Evolutionary conservation across 495 filamentous ascomycete genomes (phyloP).

Genomic region (Neurospora sublineolata): DNA sequence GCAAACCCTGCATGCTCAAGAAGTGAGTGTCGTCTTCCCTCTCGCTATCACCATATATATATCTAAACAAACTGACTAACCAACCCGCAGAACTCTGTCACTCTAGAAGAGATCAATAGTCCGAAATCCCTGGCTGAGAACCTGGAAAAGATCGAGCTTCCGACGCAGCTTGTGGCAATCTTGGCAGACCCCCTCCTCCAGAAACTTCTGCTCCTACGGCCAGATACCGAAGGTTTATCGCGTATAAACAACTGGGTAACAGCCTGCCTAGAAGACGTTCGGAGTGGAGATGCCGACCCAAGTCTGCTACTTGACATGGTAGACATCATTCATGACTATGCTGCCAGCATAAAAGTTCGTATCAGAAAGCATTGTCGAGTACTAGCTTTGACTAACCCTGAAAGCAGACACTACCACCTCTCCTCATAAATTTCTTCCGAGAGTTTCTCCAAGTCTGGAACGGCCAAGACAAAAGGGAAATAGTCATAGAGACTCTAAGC

Average conservation of each 20-base stretch:
- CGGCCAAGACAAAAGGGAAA: conserved; percentile 45
- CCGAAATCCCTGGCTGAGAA: conserved; percentile 62
- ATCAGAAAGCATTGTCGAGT: neutral
- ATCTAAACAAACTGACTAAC: neutral
- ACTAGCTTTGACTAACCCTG: neutral
- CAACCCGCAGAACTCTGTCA: conserved; percentile 42
- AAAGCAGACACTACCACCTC: conserved; percentile 46
- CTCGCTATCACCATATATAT: neutral
- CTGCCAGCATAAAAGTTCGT: conserved; percentile 51
- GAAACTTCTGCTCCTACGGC: conserved; percentile 56
- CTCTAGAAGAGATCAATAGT: conserved; percentile 69
- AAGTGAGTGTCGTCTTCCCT: conserved; percentile 32
- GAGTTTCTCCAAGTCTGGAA: conserved; percentile 57
- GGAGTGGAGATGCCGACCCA: conserved; percentile 38
- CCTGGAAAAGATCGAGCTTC: conserved; percentile 68
- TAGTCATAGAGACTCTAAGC: conserved; percentile 53
- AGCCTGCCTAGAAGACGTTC: conserved; percentile 48
- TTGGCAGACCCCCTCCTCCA: conserved; percentile 68
- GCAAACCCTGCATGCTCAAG: conserved; percentile 59
- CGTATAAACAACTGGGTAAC: conserved; percentile 58
- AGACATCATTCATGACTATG: conserved; percentile 47
- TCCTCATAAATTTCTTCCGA: conserved; percentile 51
- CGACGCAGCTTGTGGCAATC: conserved; percentile 68
- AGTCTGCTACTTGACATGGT: conserved; percentile 44
- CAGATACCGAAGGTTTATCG: conserved; percentile 42